A percentile compares a stretch with the other conserved stretches of the same genome.
These are phyloP conservation scores for Lactarius psammicola DNA, from an alignment of 768 basidiomycete genomes.

Conservation along the genomic window DNA sequence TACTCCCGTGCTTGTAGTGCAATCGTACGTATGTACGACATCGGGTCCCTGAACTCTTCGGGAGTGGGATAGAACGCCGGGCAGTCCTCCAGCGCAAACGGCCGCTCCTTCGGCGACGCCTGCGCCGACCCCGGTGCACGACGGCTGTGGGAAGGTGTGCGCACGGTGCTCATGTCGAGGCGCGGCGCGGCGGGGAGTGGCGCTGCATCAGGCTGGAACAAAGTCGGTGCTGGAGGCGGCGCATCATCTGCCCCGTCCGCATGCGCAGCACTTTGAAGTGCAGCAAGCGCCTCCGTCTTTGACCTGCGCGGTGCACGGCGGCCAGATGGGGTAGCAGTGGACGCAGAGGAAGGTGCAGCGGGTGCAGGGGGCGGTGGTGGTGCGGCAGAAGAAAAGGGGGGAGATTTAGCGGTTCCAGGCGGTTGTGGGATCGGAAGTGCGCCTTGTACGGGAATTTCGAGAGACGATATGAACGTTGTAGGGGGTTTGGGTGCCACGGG, in stretches of 20 bases:
- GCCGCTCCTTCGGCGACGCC: conserved; percentile 48
- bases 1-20: conserved; percentile 65
- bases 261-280: conserved; percentile 65
- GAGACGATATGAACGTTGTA: conserved; percentile 59
- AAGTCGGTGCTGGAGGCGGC: conserved; percentile 44
- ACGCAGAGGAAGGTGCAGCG: conserved; percentile 12
- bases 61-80: conserved; percentile 83
- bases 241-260: conserved; percentile 58
- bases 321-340: conserved; percentile 8
- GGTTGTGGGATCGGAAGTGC: conserved; percentile 51
- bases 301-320: conserved; percentile 85
- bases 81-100: conserved; percentile 86
- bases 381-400: conserved; percentile 8
- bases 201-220: conserved; percentile 34
- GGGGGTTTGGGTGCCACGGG: conserved; percentile 42
- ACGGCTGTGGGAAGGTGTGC: conserved; percentile 56
- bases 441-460: conserved; percentile 77
- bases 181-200: conserved; percentile 62
- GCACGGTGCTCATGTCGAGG: conserved; percentile 70
- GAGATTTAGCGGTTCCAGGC: conserved; percentile 40
- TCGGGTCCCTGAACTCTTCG: conserved; percentile 94
- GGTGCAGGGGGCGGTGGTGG: conserved; percentile 4
- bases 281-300: conserved; percentile 83
- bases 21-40: conserved; percentile 87
- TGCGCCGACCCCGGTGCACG: conserved; percentile 35